phyloP scores from a whole-genome alignment of 441 rosid species.

The Bocquillonia castaneifolia region DNA sequence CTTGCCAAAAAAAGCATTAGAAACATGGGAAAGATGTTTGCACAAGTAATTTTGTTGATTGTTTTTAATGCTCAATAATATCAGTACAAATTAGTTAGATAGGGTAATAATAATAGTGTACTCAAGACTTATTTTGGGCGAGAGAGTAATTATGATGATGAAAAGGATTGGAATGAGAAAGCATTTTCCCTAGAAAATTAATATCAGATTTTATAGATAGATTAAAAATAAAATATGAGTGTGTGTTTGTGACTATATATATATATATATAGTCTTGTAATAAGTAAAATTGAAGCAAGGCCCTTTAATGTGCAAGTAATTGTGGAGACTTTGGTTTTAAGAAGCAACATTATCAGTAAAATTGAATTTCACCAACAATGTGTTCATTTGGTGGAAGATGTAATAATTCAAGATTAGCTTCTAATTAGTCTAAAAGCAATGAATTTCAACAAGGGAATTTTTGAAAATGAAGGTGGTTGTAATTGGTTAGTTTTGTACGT shows the following conservation, averaged over 20 bases:
- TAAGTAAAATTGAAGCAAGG: slow-evolving; percentile 13
- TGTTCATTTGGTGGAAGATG: slow-evolving; percentile 20
- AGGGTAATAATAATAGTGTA: not conserved
- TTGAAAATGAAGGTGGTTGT: not conserved
- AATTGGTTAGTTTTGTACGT: slow-evolving; percentile 13
- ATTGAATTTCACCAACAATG: not conserved
- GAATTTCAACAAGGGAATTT: slow-evolving; percentile 5
- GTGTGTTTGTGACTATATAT: too few species aligned
- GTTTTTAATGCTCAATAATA: not conserved
- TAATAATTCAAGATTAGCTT: slow-evolving; percentile 26
- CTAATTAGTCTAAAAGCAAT: slow-evolving; percentile 21
- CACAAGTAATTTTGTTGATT: too few species aligned
- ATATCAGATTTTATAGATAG: not conserved
- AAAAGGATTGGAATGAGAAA: not conserved
- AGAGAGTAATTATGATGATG: not conserved
- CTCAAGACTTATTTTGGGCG: not conserved
- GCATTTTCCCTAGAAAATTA: not conserved
- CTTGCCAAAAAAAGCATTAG: not conserved
- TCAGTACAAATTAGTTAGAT: not conserved
- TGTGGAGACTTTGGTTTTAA: not conserved
- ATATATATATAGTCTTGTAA: too few species aligned
- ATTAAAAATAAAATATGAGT: not conserved
- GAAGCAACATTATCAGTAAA: not conserved
- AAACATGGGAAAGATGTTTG: not conserved
- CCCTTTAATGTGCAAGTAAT: not conserved